These are phyloP conservation scores for Peterozyma toletana DNA, from an alignment of 805 yeast species.

Conservation along the genomic window DNA sequence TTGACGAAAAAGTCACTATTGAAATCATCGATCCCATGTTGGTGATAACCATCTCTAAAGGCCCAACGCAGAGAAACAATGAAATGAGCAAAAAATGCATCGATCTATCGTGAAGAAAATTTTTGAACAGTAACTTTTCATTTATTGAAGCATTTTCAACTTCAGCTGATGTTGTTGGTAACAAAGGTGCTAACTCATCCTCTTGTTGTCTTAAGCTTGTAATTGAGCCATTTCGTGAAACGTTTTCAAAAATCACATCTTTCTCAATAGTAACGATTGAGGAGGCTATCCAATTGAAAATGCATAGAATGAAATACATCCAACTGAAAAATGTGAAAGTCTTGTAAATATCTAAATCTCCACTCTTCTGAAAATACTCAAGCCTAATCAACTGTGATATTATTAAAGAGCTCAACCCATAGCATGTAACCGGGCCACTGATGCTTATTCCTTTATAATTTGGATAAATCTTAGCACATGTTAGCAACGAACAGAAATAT, in stretches of 20 bases:
- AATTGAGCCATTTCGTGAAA: slow-evolving; percentile 12
- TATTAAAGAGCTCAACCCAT: slow-evolving; percentile 75
- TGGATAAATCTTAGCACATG: slow-evolving; percentile 85
- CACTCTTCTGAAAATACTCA: slow-evolving; percentile 24
- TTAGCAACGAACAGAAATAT: slow-evolving; percentile 62
- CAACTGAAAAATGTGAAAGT: slow-evolving; percentile 47
- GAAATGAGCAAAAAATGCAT: slow-evolving; percentile 60
- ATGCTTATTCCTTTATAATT: slow-evolving; percentile 71
- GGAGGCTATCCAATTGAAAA: slow-evolving; percentile 56
- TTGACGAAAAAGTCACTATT: background rate
- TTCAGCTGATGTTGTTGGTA: slow-evolving; percentile 14
- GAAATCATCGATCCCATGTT: slow-evolving; percentile 54
- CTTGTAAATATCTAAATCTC: slow-evolving; percentile 35
- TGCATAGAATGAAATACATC: slow-evolving; percentile 49
- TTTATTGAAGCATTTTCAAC: slow-evolving; percentile 10
- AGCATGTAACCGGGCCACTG: slow-evolving; percentile 81
- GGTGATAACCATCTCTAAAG: slow-evolving; percentile 77
- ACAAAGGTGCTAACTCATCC: slow-evolving; percentile 9
- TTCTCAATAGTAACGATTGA: slow-evolving; percentile 55
- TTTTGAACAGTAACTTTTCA: slow-evolving; percentile 14
- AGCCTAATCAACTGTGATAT: slow-evolving; percentile 56
- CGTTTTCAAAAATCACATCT: slow-evolving; percentile 32
- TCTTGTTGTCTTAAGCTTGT: slow-evolving; percentile 9
- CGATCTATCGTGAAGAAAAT: slow-evolving; percentile 41
- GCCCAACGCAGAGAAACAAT: slow-evolving; percentile 68